Conservation (phyloP, 768 basidiomycete genomes). For the Russula ochroleuca region DNA sequence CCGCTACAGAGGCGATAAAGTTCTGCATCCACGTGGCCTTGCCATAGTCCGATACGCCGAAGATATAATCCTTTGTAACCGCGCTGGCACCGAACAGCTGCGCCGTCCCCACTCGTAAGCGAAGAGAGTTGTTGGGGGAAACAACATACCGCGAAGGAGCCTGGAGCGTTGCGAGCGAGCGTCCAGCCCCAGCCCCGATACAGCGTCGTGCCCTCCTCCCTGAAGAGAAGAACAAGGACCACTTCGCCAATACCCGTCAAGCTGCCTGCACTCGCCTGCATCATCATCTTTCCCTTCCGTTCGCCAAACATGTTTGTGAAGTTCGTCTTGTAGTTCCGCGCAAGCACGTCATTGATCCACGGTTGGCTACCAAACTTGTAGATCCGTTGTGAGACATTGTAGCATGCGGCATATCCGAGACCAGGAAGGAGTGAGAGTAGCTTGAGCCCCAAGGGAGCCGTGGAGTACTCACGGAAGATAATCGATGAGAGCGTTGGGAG, state of each 20-base stretch:
- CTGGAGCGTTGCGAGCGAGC: slow-evolving; percentile 95
- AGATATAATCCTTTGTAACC: slow-evolving; percentile 87
- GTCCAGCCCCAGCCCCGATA: slow-evolving; percentile 99
- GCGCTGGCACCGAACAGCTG: slow-evolving; percentile 98
- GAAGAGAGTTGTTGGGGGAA: neutral
- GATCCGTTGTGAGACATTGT: slow-evolving; percentile 89
- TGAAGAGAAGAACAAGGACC: slow-evolving; percentile 87
- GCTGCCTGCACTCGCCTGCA: slow-evolving; percentile 88
- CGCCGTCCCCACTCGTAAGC: neutral
- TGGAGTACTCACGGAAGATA: slow-evolving; percentile 83
- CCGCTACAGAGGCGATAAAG: slow-evolving; percentile 91
- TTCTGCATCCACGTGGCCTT: slow-evolving; percentile 95
- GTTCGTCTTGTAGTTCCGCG: slow-evolving; percentile 69
- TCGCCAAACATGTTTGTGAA: slow-evolving; percentile 88
- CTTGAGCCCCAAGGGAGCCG: slow-evolving; percentile 59
- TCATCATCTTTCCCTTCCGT: slow-evolving; percentile 92
- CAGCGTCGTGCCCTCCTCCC: slow-evolving; percentile 86
- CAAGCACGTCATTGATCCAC: slow-evolving; percentile 91
- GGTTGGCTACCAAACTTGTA: slow-evolving; percentile 99
- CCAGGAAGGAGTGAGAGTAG: slow-evolving; percentile 93
- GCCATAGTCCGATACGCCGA: slow-evolving; percentile 85
- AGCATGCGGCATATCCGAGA: slow-evolving; percentile 96
- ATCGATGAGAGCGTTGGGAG: slow-evolving; percentile 61
- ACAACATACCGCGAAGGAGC: slow-evolving; percentile 79
- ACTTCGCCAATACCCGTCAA: slow-evolving; percentile 90